Base-by-base conservation (phyloP, 2,329 filamentous ascomycete genomes). In the Aureobasidium pullulans region DNA sequence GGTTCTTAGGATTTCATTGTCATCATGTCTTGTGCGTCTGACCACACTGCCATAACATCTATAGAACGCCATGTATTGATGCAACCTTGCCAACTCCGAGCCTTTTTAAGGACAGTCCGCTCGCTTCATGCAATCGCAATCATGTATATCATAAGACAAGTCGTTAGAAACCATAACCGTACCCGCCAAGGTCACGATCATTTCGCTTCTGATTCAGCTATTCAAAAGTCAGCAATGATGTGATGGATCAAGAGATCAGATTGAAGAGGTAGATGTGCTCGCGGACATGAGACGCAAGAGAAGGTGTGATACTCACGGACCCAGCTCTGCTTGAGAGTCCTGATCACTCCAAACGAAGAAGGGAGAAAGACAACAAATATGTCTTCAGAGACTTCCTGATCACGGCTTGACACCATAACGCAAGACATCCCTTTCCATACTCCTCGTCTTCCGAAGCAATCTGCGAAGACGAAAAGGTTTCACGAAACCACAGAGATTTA, bases 281-380 rank as follows among this genome's bases (percentile, higher is more conserved):
- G 47, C 10, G 39, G 11, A 47, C 23, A 31, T 39, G 43, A 47
- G 15, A 19, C 29, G 34, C 54, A 59, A 53, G 34, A 59, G 39
- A 52, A 50, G 40, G 11, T 50, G 37, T 53, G 39, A 39, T 39
- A 59, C 57, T 59, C 57, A 59, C 57, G 23, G 39, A 42, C 47
- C 37, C 48, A 44, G 19, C 29, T 49, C n/a, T 28, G 36, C 36
- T 34, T 36, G 19, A 58, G 29, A 16, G 36, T 52, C 48, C 23
- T 39, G 7, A 15, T 40, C 23, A 5, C 4, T 15, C 10, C 8
- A 29, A 7, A 29, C 13, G 13, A 16, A 31, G 13, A 8, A 11
- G 0, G 5, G 15, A 31, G 19, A 40, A 40, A 40, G 15, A 36
- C 6, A 28, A 11, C 1, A 3, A 7, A 37, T 34, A 28, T 10